Conservation (phyloP, 2,329 filamentous ascomycete species). For the Aureobasidium leucospermi region DNA sequence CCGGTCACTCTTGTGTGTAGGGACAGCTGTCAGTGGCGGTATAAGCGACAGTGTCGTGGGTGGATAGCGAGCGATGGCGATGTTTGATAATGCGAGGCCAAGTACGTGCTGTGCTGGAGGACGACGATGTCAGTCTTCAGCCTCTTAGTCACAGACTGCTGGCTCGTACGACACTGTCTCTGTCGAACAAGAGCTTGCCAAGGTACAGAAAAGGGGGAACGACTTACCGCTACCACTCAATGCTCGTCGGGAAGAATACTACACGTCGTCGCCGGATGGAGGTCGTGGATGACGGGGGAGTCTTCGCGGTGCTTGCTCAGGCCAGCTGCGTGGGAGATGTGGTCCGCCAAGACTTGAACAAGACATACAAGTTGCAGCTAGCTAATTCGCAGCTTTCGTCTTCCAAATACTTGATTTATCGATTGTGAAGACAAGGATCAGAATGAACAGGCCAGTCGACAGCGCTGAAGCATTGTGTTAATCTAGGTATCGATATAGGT, state of each 20-base stretch:
- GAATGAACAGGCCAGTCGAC: no score
- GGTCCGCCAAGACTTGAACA: no score
- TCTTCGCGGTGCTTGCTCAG: neutral
- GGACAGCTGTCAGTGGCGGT: neutral
- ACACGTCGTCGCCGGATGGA: neutral
- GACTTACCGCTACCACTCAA: constrained; percentile 8
- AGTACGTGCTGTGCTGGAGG: constrained; percentile 8
- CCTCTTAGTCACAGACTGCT: neutral
- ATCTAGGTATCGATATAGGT: no score
- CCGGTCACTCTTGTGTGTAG: neutral
- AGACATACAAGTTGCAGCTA: no score
- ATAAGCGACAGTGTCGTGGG: neutral
- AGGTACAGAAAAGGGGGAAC: neutral
- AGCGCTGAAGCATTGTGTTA: no score
- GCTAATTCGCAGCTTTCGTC: no score
- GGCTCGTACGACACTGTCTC: neutral
- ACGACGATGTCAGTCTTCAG: neutral
- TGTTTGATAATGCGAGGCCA: neutral
- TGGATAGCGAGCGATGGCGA: constrained; percentile 9
- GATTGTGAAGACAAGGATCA: no score
- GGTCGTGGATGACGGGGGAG: constrained; percentile 7
- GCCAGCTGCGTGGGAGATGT: neutral
- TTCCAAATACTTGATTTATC: no score
- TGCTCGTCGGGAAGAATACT: constrained; percentile 13
- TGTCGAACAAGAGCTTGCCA: neutral